Percentiles rank a stretch among this genome's conserved stretches.
Evolutionary conservation across 163 green algal species (phyloP).

Genomic region (Chlorella variabilis): DNA sequence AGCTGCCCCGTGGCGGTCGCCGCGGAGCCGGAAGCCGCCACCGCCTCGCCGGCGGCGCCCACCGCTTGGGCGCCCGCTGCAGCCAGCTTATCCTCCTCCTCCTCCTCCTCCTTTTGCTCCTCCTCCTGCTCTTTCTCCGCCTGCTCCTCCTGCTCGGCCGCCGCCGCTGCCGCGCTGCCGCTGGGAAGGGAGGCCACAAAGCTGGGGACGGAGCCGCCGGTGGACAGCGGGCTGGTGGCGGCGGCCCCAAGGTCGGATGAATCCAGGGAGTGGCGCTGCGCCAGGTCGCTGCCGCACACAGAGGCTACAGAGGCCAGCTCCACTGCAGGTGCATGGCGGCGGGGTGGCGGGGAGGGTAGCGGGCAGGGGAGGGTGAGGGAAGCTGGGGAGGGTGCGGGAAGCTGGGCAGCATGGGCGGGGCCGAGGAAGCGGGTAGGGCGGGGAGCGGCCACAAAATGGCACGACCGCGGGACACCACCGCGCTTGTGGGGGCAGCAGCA

Average conservation of each 20-base stretch:
- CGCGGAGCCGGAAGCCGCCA: background rate
- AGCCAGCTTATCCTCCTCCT: background rate
- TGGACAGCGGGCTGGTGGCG: background rate
- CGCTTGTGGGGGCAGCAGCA: too few species aligned
- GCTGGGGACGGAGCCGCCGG: background rate
- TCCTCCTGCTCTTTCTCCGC: too few species aligned
- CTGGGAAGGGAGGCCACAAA: too few species aligned
- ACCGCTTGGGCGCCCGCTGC: background rate
- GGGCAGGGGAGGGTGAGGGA: background rate
- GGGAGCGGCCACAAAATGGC: too few species aligned
- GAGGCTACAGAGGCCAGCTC: background rate
- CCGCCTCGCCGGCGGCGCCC: background rate
- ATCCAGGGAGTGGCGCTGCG: background rate
- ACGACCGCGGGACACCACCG: too few species aligned
- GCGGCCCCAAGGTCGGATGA: background rate
- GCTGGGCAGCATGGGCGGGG: too few species aligned
- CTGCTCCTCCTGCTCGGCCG: too few species aligned
- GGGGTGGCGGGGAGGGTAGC: background rate
- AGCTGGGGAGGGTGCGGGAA: too few species aligned
- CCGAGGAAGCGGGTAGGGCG: too few species aligned
- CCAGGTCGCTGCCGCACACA: constrained; percentile 4
- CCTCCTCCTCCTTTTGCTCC: too few species aligned
- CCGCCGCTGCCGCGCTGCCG: background rate
- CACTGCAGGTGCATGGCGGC: background rate
- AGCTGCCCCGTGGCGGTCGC: background rate